Percentiles rank a stretch among this genome's conserved stretches.
phyloP scores from a whole-genome alignment of 257 asterid genomes.

The Gentiana straminea region DNA sequence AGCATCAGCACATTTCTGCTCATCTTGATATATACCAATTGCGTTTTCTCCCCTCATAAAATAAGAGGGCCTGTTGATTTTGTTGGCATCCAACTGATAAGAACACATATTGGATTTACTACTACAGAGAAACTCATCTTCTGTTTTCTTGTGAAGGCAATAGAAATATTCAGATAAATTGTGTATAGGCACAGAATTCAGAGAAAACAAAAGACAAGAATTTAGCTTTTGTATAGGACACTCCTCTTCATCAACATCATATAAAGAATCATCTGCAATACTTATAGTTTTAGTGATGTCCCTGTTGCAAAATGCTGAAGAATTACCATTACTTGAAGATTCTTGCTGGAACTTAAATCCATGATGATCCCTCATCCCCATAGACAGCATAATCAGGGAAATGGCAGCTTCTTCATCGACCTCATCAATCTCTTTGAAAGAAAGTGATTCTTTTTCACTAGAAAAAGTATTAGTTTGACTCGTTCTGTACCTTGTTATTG shows the following conservation, averaged over 20 bases:
- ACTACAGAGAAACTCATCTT: conserved; percentile 11
- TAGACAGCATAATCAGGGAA: conserved; percentile 65
- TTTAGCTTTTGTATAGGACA: conserved; percentile 7
- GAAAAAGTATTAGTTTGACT: conserved; percentile 21
- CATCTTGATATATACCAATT: conserved; percentile 2
- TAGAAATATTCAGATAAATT: conserved; percentile 16
- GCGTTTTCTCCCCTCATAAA: conserved; percentile 4
- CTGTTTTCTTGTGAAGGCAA: conserved; percentile 12
- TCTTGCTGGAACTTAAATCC: conserved; percentile 10
- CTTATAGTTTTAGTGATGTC: background rate
- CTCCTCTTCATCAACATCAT: conserved; percentile 8
- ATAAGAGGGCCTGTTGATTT: conserved; percentile 2
- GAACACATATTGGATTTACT: conserved; percentile 10
- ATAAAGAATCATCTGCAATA: conserved; percentile 11
- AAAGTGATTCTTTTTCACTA: conserved; percentile 17
- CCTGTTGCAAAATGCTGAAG: background rate
- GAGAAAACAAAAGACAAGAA: conserved; percentile 8
- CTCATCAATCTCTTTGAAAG: conserved; percentile 29
- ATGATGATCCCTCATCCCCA: conserved; percentile 26
- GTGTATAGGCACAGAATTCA: conserved; percentile 11
- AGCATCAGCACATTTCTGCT: conserved; percentile 10
- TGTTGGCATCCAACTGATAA: conserved; percentile 7
- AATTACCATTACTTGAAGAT: conserved; percentile 18
- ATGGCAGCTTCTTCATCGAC: conserved; percentile 38
- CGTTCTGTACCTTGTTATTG: conserved; percentile 43